These are phyloP conservation scores for Chondrostereum purpureum DNA, from an alignment of 1,284 basidiomycete species.

Conservation along the genomic window DNA sequence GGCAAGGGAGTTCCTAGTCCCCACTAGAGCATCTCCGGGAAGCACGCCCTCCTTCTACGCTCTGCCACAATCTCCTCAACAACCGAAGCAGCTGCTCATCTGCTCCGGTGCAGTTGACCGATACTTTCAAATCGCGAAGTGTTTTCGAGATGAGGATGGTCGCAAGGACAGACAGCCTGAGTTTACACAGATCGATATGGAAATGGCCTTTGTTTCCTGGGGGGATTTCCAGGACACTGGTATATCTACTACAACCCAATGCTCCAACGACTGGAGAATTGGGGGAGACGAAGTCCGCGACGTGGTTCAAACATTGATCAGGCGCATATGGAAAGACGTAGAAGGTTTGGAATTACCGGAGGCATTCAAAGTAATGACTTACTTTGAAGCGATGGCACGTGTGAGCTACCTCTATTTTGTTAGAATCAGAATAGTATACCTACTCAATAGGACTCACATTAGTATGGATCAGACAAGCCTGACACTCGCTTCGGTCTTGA, in stretches of 20 bases:
- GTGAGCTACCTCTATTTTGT: constrained; percentile 36
- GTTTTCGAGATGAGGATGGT: constrained; percentile 94
- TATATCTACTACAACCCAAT: constrained; percentile 13
- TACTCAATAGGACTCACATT: no score
- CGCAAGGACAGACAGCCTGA: constrained; percentile 93
- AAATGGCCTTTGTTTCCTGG: constrained; percentile 94
- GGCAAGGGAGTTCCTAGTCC: constrained; percentile 91
- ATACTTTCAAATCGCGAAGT: constrained; percentile 91
- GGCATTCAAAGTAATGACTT: constrained; percentile 75
- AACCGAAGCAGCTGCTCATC: constrained; percentile 91
- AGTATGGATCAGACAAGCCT: constrained; percentile 96
- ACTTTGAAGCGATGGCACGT: constrained; percentile 78
- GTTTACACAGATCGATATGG: constrained; percentile 94
- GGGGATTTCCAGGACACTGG: constrained; percentile 26
- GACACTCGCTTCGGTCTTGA: constrained; percentile 84
- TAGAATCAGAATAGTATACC: no score
- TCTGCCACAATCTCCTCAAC: constrained; percentile 91
- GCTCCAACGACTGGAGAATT: constrained; percentile 64
- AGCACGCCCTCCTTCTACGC: constrained; percentile 74
- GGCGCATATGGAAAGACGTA: constrained; percentile 65
- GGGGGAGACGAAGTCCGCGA: constrained; percentile 76
- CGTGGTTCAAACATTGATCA: constrained; percentile 68
- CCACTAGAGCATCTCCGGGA: constrained; percentile 52
- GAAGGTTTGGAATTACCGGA: constrained; percentile 54
- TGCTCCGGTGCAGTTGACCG: constrained; percentile 85